These are phyloP conservation scores for Botrytis porri DNA, from an alignment of 2,329 filamentous ascomycete species.

Conservation along the genomic window DNA sequence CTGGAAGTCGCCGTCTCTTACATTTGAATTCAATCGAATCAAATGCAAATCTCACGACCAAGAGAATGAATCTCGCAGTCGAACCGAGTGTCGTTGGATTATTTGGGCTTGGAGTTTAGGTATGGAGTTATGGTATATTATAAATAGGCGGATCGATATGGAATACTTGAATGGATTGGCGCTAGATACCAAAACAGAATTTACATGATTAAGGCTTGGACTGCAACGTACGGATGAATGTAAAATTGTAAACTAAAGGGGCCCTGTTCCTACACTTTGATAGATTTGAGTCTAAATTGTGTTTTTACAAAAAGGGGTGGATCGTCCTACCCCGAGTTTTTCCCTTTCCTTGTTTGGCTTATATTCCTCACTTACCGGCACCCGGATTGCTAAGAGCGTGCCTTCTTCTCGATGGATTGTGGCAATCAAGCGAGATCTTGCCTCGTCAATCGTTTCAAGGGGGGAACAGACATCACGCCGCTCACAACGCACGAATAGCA, in stretches of 20 bases:
- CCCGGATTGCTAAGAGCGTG: background rate
- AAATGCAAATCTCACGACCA: background rate
- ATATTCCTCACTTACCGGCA: background rate
- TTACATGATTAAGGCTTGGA: background rate
- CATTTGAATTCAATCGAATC: constrained; percentile 6
- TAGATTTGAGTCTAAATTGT: background rate
- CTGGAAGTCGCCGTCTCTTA: constrained; percentile 34
- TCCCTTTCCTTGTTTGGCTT: background rate
- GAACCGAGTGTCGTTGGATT: background rate
- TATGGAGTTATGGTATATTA: background rate
- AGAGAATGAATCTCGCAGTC: background rate
- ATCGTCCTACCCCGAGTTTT: background rate
- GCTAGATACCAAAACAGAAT: background rate
- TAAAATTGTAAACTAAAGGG: background rate
- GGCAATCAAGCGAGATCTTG: background rate
- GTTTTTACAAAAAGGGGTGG: background rate
- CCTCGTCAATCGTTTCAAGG: background rate
- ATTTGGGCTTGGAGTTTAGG: background rate
- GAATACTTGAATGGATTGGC: background rate
- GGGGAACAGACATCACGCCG: background rate
- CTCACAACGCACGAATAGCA: background rate
- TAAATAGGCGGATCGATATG: background rate
- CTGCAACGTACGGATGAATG: background rate
- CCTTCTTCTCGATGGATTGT: background rate
- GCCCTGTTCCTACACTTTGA: no score